Base-by-base conservation (phyloP, 2,329 filamentous ascomycete genomes). In the Aspergillus vadensis region DNA sequence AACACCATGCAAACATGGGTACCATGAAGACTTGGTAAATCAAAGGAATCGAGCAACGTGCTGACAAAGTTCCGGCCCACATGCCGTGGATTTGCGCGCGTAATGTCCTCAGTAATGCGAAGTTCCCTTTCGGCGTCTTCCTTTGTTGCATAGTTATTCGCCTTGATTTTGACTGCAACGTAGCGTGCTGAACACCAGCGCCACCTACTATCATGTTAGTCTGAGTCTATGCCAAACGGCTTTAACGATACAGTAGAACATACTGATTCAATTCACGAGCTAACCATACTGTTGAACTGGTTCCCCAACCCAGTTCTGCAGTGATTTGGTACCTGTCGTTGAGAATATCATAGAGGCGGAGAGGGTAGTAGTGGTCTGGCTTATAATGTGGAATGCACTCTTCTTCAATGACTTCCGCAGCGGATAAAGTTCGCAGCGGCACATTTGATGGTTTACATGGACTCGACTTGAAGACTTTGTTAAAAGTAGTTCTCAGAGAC, bases 261-360 rank as follows among this genome's bases (percentile, higher is more conserved):
- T 67, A 68, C 66, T 65, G 63, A 12, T 69, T 38, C 4, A 69
- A 55, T 62, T 76, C 70, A n/a, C 58, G 69, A 52, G 75, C 75
- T 30, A 79, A 68, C 76, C 77, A 80, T 23, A 79, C 77, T 4
- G 77, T 79, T 36, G 76, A 79, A 27, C 67, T 71, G 21, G 69
- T 70, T 25, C 76, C 77, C 70, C 70, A 78, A 44, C 76, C 77
- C 19, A 79, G 64, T 65, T 79, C 79, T 15, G 72, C 70, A 4
- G 74, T 58, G 2, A 79, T 68, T 61, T 77, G 66, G 59, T 79
- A 79, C 62, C 72, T 68, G 32, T 70, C 64, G 43, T 71, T 63
- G 17, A 79, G 64, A 1, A 72, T 66, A 14, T 62, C 55, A 15
- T 61, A 59, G 15, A 65, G 60, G 38, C 55, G 57, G 4, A 57